Evolutionary conservation across 257 asterid species (phyloP).

Genomic region (Forsythia suspensa): DNA sequence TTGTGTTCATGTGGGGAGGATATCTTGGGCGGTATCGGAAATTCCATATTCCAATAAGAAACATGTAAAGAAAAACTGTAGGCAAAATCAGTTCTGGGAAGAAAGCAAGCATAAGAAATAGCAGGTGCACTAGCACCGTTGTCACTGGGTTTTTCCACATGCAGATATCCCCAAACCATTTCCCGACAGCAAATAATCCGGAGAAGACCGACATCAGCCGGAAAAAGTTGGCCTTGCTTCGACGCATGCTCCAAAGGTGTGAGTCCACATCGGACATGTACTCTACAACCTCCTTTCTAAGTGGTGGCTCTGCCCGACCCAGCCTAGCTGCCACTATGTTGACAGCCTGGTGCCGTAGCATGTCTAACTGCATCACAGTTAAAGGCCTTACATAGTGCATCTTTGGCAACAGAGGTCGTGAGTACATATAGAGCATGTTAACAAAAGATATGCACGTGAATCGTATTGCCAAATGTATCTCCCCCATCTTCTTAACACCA

Average conservation of each 20-base stretch:
- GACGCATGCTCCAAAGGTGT: conserved; percentile 92
- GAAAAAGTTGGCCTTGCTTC: conserved; percentile 90
- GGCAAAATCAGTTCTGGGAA: conserved; percentile 87
- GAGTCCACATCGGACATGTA: conserved; percentile 91
- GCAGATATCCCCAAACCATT: conserved; percentile 76
- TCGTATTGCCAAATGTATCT: conserved; percentile 75
- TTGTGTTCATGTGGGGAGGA: conserved; percentile 96
- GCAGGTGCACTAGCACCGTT: conserved; percentile 70
- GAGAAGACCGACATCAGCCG: conserved; percentile 80
- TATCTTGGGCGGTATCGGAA: conserved; percentile 76
- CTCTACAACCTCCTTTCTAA: conserved; percentile 81
- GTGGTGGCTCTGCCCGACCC: conserved; percentile 84
- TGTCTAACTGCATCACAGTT: conserved; percentile 74
- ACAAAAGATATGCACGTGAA: conserved; percentile 74
- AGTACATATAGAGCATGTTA: conserved; percentile 73
- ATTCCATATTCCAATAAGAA: conserved; percentile 85
- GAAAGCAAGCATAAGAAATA: conserved; percentile 75
- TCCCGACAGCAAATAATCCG: conserved; percentile 68
- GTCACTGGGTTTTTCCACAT: conserved; percentile 90
- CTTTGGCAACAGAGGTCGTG: conserved; percentile 71
- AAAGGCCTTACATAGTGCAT: conserved; percentile 91
- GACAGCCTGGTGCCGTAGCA: conserved; percentile 86
- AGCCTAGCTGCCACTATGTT: conserved; percentile 73
- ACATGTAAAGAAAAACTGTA: conserved; percentile 82
- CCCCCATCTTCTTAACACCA: conserved; percentile 95